Evolutionary conservation across 2,329 filamentous ascomycete species (phyloP).

Genomic region (Penicillium sp.): DNA sequence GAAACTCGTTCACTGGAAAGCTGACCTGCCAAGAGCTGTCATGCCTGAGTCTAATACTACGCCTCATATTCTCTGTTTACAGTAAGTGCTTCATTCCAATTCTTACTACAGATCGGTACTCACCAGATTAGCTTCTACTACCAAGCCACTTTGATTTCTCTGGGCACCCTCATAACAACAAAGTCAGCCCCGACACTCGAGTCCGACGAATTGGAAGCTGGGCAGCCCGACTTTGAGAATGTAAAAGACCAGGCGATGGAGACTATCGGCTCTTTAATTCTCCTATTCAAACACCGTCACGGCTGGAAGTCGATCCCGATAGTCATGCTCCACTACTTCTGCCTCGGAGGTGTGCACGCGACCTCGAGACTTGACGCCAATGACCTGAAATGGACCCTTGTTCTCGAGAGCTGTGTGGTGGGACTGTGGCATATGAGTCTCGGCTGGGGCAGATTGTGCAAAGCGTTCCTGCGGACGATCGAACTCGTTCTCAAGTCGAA

Average conservation of each 20-base stretch:
- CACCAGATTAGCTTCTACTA: constrained; percentile 20
- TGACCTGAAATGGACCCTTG: constrained; percentile 22
- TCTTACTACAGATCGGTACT: neutral
- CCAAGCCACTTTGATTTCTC: constrained; percentile 19
- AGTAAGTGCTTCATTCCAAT: constrained; percentile 11
- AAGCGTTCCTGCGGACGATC: constrained; percentile 26
- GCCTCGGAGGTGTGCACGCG: constrained; percentile 22
- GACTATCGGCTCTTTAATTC: constrained; percentile 20
- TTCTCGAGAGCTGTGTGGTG: constrained; percentile 25
- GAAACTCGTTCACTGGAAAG: constrained; percentile 9
- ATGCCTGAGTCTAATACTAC: constrained; percentile 17
- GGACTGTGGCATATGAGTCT: constrained; percentile 29
- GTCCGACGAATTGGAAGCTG: neutral
- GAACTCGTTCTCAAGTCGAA: constrained; percentile 19
- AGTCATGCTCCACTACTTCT: constrained; percentile 29
- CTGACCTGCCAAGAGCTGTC: constrained; percentile 11
- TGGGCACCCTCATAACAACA: constrained; percentile 15
- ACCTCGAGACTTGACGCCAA: constrained; percentile 14
- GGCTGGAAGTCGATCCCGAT: constrained; percentile 27
- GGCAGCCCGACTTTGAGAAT: constrained; percentile 7
- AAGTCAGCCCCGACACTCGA: constrained; percentile 1
- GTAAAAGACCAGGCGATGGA: constrained; percentile 19
- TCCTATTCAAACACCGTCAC: constrained; percentile 22
- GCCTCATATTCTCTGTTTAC: constrained; percentile 22
- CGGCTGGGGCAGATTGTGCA: constrained; percentile 27